phyloP scores from a whole-genome alignment of 805 yeast genomes.

The Ogataea ganodermae region DNA sequence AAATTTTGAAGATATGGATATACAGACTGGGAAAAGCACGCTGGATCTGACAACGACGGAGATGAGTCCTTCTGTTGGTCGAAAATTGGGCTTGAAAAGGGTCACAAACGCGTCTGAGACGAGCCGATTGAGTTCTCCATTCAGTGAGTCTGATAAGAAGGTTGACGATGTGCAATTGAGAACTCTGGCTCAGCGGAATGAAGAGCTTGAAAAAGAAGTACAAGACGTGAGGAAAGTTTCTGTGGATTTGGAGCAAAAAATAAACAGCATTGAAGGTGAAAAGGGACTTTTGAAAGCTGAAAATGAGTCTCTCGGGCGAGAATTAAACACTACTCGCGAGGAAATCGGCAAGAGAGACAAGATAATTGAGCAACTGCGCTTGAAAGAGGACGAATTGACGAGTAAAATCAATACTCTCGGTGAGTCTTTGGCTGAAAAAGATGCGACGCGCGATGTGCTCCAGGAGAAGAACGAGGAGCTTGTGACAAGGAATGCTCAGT shows the following conservation, averaged over 20 bases:
- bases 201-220: neutral
- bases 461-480: neutral
- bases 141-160: neutral
- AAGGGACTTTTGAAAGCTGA: neutral
- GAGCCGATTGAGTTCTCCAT: neutral
- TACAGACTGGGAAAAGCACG: neutral
- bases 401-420: conserved; percentile 4
- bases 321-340: neutral
- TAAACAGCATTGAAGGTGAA: neutral
- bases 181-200: too few relatives aligned
- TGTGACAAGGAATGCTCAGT: neutral
- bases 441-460: neutral
- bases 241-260: neutral
- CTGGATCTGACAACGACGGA: neutral
- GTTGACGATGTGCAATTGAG: neutral
- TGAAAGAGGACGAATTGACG: neutral
- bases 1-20: neutral
- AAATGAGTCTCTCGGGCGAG: neutral
- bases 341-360: neutral
- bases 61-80: conserved; percentile 5
- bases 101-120: neutral
- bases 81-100: neutral
- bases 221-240: neutral
- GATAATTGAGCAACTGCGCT: conserved; percentile 1
- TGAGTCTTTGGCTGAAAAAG: conserved; percentile 1